Base-by-base conservation (phyloP, 768 basidiomycete genomes). In the Suillus subluteus region DNA sequence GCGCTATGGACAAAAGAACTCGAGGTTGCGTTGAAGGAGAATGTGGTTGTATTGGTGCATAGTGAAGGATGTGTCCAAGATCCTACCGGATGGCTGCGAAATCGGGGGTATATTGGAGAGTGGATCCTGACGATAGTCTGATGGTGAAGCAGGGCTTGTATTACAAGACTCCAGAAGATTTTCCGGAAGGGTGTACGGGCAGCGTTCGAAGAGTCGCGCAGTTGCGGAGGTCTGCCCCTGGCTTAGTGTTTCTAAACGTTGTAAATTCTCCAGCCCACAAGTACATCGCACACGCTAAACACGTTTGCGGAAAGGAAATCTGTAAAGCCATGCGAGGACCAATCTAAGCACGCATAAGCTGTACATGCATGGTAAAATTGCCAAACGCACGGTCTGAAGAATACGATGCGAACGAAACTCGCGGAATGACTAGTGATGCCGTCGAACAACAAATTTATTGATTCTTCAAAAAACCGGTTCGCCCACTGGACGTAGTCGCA, bases 1-100 rank as follows among this genome's bases (percentile, higher is more conserved):
- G 86, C 91, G 0, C 79, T 98, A 41, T 99, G 98, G 98, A 99
- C 98, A 43, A 93, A 95, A 72, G 97, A 98, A 71, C 85, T 98
- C 63, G 79, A 85, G 52, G 76, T 81, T 30, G 78, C 82, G 2
- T 81, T 99, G 67, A 83, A 87, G 64, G 83, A 89, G 54, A 80
- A 84, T 43, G 80, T 83, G 16, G 91, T 96, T 58, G 26, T 26
- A 26, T 26, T 26, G 26, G 26, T 26, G 26, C 26, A 26, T 26
- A 26, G 26, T 26, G 26, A 26, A 26, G 26, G 26, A 26, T 26
- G 87, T 98, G 40, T 96, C 97, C 6, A 98, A 97, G 1, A 82
- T 82, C 7, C 82, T 98, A 38, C 94, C 95, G 0, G 87, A 87
- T 0, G 94, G 93, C 6, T 98, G 93, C 77, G 84, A 89, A 72